Percentiles rank a stretch among this genome's conserved stretches.
phyloP scores from a whole-genome alignment of 2,329 filamentous ascomycete genomes.

The Aspergillus hiratsukae region DNA sequence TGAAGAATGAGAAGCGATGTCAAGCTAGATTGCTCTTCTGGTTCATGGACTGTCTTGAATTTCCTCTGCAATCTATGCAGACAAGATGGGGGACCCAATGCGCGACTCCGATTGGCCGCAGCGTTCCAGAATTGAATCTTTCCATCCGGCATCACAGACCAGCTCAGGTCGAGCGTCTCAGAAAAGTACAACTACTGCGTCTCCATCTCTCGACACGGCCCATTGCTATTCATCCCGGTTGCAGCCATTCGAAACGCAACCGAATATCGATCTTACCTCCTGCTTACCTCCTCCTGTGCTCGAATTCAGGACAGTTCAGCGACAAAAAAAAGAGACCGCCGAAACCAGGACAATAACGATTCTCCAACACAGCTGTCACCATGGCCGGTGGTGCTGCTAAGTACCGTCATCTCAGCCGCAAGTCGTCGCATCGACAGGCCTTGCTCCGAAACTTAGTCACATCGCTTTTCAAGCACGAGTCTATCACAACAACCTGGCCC shows the following conservation, averaged over 20 bases:
- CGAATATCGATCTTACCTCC: neutral
- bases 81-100: constrained; percentile 18
- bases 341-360: neutral
- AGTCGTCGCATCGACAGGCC: constrained; percentile 82
- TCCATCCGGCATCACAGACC: constrained; percentile 5
- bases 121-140: constrained; percentile 30
- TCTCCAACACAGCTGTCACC: constrained; percentile 15
- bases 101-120: constrained; percentile 32
- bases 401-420: constrained; percentile 82
- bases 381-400: constrained; percentile 87
- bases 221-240: neutral
- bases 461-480: constrained; percentile 87
- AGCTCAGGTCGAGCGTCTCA: neutral
- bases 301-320: neutral
- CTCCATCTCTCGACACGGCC: neutral
- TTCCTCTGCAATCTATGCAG: neutral
- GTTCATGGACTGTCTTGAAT: neutral
- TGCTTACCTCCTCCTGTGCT: neutral
- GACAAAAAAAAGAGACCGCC: neutral
- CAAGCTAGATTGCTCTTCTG: neutral
- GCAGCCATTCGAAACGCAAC: neutral
- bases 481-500: constrained; percentile 89
- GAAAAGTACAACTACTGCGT: neutral
- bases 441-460: constrained; percentile 94
- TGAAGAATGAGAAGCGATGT: neutral